Evolutionary conservation across 306 rosid genomes (phyloP), one percentile per base, ranked within the genome.

Genomic region (Prunus campanulata): DNA sequence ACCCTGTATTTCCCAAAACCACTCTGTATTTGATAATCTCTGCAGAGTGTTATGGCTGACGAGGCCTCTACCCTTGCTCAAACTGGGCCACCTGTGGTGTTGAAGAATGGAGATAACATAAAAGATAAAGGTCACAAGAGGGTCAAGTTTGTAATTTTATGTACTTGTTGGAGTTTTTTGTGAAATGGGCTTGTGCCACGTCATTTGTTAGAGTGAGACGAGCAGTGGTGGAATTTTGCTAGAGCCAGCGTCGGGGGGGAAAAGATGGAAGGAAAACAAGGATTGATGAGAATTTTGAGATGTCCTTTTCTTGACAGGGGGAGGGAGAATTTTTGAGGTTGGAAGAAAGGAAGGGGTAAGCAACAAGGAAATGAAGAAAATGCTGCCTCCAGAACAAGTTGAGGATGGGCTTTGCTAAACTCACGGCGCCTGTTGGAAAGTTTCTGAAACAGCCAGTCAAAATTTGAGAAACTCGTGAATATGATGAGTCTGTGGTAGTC

Each of bases 271-370:
- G 44, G 9, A 39, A 39, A 7, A 1, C 9, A 1, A 39, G 44
- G 9, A 7, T 39, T 39, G 44, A 39, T 39, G 66, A 60, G 4
- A 25, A 13, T 60, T 57, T 24, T 60, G 44, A 46, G 59, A 77
- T 29, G 56, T 82, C 64, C 72, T 46, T 82, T 73, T 73, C 77
- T 54, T 77, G 57, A 73, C 70, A 2, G 56, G 8, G 10, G n/a
- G 39, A 39, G 51, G 68, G 60, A 27, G 27, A 25, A 12, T 32
- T 60, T 18, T 60, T 18, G 56, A 22, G 14, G 3, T 55, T 12
- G 30, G 57, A 69, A 78, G 20, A 12, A 46, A 72, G 51, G 42
- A 48, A 65, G 57, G 30, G 63, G 70, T 46, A 49, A 46, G 71
- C 30, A 27, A 47, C 60, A 39, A 50, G 27, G 44, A 39, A 39